Evolutionary conservation across 2,329 filamentous ascomycete genomes (phyloP).

Genomic region (Thermoascus crustaceus): DNA sequence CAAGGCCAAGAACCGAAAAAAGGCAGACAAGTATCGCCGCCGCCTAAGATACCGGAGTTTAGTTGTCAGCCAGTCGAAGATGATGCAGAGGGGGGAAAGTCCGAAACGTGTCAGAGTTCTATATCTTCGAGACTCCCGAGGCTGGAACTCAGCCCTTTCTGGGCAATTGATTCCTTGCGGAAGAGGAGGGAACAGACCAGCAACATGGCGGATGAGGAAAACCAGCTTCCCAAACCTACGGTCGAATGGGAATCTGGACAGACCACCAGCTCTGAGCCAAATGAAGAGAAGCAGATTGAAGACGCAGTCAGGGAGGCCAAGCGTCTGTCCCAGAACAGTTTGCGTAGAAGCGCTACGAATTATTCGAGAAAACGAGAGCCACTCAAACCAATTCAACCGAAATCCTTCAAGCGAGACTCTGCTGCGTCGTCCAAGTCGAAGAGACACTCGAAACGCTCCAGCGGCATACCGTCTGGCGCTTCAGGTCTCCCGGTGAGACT

Average conservation of each 20-base stretch:
- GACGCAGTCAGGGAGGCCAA: conserved; percentile 19
- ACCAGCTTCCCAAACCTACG: conserved; percentile 19
- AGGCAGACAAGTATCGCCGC: conserved; percentile 16
- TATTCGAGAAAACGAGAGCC: conserved; percentile 27
- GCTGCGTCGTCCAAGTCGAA: conserved; percentile 27
- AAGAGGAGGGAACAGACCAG: conserved; percentile 12
- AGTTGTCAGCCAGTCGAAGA: conserved; percentile 20
- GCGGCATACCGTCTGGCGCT: conserved; percentile 29
- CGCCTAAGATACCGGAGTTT: conserved; percentile 15
- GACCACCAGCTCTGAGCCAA: conserved; percentile 13
- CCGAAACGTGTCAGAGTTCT: conserved; percentile 15
- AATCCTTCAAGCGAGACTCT: conserved; percentile 29
- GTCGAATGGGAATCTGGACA: conserved; percentile 23
- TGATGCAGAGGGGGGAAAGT: conserved; percentile 13
- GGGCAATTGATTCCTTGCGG: conserved; percentile 21
- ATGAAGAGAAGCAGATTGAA: conserved; percentile 15
- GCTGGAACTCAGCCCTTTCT: conserved; percentile 26
- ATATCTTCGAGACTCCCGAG: conserved; percentile 23
- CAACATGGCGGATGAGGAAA: conserved; percentile 15
- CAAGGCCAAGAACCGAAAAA: conserved; percentile 15
- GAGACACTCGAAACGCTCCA: conserved; percentile 30
- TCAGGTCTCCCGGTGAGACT: conserved; percentile 31
- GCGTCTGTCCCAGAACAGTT: conserved; percentile 22
- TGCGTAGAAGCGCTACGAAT: conserved; percentile 21
- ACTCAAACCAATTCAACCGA: conserved; percentile 27